These are phyloP conservation scores for Climacium dendroides DNA, from an alignment of 225 moss, liverwort and hornwort species.

Conservation along the genomic window DNA sequence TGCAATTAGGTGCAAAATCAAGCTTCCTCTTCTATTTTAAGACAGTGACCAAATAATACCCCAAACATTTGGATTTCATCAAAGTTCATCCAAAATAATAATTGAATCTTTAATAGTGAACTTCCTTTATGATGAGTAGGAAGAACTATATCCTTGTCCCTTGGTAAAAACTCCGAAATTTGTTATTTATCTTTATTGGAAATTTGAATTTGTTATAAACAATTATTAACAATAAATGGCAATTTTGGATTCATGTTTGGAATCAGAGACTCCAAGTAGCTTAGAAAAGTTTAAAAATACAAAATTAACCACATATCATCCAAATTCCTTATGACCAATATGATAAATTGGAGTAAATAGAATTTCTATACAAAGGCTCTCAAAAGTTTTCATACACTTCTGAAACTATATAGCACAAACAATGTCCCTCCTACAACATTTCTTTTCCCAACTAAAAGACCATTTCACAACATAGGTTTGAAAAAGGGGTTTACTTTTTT, in stretches of 20 bases:
- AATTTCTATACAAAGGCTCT: neutral
- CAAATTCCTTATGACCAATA: neutral
- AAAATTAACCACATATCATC: neutral
- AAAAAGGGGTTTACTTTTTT: too few species aligned
- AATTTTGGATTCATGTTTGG: neutral
- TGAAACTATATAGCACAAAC: too few species aligned
- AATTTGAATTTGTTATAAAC: neutral
- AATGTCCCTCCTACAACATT: neutral
- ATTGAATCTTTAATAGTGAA: too few species aligned
- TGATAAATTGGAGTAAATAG: neutral
- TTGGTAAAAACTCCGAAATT: neutral
- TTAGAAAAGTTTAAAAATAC: neutral
- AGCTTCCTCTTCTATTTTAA: neutral
- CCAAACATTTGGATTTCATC: rapidly evolving
- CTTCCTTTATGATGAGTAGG: rapidly evolving
- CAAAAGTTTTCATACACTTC: too few species aligned
- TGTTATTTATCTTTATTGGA: neutral
- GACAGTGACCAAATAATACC: rapidly evolving
- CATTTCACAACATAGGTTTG: rapidly evolving
- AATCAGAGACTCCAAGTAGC: rapidly evolving
- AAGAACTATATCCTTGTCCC: rapidly evolving
- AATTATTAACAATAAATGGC: neutral
- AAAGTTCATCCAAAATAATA: neutral
- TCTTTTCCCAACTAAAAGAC: neutral
- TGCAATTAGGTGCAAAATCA: neutral